phyloP scores from a whole-genome alignment of 768 basidiomycete species.

The Chalciporus sphaerocephalus region DNA sequence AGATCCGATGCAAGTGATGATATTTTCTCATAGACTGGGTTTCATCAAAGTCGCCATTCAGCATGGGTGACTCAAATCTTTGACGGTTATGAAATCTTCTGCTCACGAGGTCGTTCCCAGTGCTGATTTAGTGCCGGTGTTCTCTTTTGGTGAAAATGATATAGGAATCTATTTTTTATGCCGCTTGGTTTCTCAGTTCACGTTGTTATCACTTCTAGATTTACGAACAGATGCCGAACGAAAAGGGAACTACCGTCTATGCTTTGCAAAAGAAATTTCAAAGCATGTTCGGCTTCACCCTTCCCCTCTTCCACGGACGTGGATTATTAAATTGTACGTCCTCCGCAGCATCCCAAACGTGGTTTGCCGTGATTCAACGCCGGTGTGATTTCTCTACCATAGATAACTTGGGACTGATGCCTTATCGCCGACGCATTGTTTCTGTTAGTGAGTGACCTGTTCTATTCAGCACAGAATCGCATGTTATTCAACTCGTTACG shows the following conservation, averaged over 20 bases:
- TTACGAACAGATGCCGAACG: constrained; percentile 94
- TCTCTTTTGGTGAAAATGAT: constrained; percentile 98
- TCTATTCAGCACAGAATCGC: background rate
- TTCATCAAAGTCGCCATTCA: constrained; percentile 95
- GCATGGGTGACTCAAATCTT: constrained; percentile 56
- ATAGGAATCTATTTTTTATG: constrained; percentile 41
- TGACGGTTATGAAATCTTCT: background rate
- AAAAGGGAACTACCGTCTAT: constrained; percentile 85
- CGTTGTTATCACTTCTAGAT: constrained; percentile 50
- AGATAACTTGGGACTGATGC: constrained; percentile 96
- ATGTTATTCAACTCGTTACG: background rate
- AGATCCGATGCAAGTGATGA: background rate
- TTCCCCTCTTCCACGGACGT: constrained; percentile 96
- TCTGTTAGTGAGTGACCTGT: constrained; percentile 85
- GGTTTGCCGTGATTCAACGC: background rate
- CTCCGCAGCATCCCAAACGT: background rate
- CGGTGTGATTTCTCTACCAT: background rate
- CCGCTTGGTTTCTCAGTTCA: background rate
- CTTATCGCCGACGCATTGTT: constrained; percentile 92
- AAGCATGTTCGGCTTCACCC: constrained; percentile 87
- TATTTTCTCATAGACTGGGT: constrained; percentile 54
- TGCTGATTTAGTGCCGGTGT: constrained; percentile 94
- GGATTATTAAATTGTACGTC: constrained; percentile 87
- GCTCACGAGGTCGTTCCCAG: constrained; percentile 35
- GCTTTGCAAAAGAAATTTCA: constrained; percentile 89